Evolutionary conservation across 2,329 filamentous ascomycete genomes (phyloP).

Genomic region (Aspergillus sp.): DNA sequence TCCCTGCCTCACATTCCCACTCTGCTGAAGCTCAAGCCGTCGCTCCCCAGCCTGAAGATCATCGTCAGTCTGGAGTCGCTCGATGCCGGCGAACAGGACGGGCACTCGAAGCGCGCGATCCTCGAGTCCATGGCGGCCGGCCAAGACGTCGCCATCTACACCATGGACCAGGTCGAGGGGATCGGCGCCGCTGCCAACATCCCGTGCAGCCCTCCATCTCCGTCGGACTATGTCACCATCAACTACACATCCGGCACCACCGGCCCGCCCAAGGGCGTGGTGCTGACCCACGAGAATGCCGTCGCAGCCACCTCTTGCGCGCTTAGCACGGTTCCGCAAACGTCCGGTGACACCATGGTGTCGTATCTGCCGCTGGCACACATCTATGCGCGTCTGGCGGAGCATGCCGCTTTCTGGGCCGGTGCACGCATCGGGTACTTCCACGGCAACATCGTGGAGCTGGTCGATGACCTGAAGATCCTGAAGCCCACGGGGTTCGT

Average conservation of each 20-base stretch:
- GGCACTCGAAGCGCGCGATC: slow-evolving; percentile 69
- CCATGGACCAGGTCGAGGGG: slow-evolving; percentile 70
- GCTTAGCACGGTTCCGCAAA: slow-evolving; percentile 45
- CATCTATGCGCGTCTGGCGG: slow-evolving; percentile 79
- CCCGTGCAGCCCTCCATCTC: slow-evolving; percentile 59
- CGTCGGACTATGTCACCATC: slow-evolving; percentile 69
- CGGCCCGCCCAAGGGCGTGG: slow-evolving; percentile 54
- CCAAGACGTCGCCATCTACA: slow-evolving; percentile 67
- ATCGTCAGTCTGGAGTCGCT: slow-evolving; percentile 81
- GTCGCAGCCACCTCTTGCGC: slow-evolving; percentile 60
- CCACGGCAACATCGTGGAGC: slow-evolving; percentile 75
- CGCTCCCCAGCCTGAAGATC: slow-evolving; percentile 70
- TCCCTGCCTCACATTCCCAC: slow-evolving; percentile 73
- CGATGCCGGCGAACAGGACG: slow-evolving; percentile 65
- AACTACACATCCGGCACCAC: slow-evolving; percentile 60
- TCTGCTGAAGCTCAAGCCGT: slow-evolving; percentile 69
- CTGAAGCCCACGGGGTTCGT: slow-evolving; percentile 73
- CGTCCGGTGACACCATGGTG: slow-evolving; percentile 55
- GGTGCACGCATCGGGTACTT: slow-evolving; percentile 81
- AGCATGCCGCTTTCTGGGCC: slow-evolving; percentile 63
- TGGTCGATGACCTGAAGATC: slow-evolving; percentile 86
- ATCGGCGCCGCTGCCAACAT: slow-evolving; percentile 63
- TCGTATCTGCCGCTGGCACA: slow-evolving; percentile 93
- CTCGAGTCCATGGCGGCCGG: slow-evolving; percentile 65
- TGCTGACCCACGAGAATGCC: slow-evolving; percentile 70